phyloP scores from a whole-genome alignment of 2,329 filamentous ascomycete genomes.

The Fusarium domesticum region DNA sequence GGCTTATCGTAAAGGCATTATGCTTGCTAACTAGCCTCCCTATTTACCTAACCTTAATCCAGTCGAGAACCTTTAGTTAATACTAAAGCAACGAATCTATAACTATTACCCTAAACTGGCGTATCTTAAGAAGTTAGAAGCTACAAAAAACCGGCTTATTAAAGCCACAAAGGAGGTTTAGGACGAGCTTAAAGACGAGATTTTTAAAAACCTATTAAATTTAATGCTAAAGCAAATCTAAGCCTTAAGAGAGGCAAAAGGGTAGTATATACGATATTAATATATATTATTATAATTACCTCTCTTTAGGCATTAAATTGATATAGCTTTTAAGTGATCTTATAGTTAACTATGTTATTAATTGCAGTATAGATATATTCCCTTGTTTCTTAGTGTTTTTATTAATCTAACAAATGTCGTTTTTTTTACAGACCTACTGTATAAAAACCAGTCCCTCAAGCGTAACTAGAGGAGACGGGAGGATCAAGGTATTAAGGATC shows the following conservation, averaged over 20 bases:
- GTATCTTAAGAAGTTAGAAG: background rate
- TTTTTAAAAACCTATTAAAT: background rate
- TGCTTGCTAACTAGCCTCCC: slow-evolving; percentile 1
- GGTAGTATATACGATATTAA: slow-evolving; percentile 2
- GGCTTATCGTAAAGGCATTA: background rate
- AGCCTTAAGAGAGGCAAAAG: background rate
- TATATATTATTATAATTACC: background rate
- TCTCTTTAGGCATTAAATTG: too few relatives aligned
- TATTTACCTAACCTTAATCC: slow-evolving; percentile 3
- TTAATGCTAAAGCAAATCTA: background rate
- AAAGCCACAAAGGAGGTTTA: too few relatives aligned
- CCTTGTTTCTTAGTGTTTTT: background rate
- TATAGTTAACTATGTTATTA: background rate
- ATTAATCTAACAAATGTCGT: background rate
- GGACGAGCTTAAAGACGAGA: too few relatives aligned
- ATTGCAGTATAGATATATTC: background rate
- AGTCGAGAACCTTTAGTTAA: slow-evolving; percentile 2
- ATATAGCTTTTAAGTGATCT: too few relatives aligned
- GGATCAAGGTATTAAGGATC: too few relatives aligned
- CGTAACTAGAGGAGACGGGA: too few relatives aligned
- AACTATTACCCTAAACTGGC: slow-evolving; percentile 1
- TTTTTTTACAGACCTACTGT: too few relatives aligned
- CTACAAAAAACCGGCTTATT: too few relatives aligned
- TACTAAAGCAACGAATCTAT: slow-evolving; percentile 1
- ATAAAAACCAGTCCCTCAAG: too few relatives aligned